phyloP scores from a whole-genome alignment of 768 basidiomycete genomes.

The Termitomyces sp. region DNA sequence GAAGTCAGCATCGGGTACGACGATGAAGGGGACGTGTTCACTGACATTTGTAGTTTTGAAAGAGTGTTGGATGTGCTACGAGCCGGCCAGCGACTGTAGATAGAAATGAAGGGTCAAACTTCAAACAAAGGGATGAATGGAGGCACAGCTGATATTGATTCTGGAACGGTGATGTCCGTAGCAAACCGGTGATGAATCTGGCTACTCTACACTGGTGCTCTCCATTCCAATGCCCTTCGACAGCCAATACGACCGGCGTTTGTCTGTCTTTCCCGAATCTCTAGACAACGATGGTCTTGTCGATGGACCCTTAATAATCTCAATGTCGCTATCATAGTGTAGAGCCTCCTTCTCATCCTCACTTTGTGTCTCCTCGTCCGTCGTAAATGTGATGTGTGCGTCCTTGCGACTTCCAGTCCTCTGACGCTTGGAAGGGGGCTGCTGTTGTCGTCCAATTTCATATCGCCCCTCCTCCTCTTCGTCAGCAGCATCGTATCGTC shows the following conservation, averaged over 20 bases:
- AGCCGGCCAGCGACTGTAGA: conserved; percentile 21
- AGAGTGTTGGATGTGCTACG: conserved; percentile 15
- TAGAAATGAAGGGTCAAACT: conserved; percentile 10
- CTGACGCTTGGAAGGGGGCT: conserved; percentile 42
- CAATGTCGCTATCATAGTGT: background rate
- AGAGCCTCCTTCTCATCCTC: conserved; percentile 19
- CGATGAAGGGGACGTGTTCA: conserved; percentile 3
- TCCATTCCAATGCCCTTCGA: conserved; percentile 41
- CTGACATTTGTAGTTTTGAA: conserved; percentile 12
- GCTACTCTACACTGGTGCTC: conserved; percentile 4
- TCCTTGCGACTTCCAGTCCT: conserved; percentile 34
- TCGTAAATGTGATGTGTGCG: conserved; percentile 32
- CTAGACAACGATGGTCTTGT: background rate
- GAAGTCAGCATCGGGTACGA: conserved; percentile 2
- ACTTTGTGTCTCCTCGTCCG: conserved; percentile 30
- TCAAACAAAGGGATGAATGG: background rate
- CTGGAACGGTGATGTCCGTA: conserved; percentile 14
- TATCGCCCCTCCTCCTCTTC: conserved; percentile 51
- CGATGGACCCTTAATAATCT: background rate
- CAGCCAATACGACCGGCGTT: conserved; percentile 51
- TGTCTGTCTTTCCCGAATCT: conserved; percentile 3
- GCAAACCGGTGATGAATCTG: background rate
- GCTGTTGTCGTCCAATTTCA: conserved; percentile 31
- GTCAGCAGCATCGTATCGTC: conserved; percentile 11
- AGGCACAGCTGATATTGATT: conserved; percentile 9